Conservation (phyloP, 371 early-diverging fungal genomes). For the Mucor saturninus region DNA sequence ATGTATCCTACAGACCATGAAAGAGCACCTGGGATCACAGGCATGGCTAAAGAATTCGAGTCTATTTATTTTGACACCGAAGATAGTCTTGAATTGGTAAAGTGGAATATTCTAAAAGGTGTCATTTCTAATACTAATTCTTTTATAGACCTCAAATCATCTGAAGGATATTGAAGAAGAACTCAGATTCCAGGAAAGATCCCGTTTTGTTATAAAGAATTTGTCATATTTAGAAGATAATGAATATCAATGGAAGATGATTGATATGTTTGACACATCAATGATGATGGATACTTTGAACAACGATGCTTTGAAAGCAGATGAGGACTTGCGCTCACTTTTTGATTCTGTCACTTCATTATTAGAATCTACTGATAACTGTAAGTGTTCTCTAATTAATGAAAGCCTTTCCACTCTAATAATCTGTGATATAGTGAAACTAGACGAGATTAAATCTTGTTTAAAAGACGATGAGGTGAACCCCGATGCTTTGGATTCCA, state of each 20-base stretch:
- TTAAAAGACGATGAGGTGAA: background rate
- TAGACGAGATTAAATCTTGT: background rate
- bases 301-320: background rate
- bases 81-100: slow-evolving; percentile 16
- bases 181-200: background rate
- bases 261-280: background rate
- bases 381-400: slow-evolving; percentile 1
- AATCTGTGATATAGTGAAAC: background rate
- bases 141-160: slow-evolving; percentile 1
- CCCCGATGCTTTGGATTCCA: background rate
- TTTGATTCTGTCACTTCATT: background rate
- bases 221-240: background rate
- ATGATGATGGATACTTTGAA: background rate
- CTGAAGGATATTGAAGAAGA: background rate
- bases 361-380: background rate
- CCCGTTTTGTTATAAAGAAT: background rate
- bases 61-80: slow-evolving; percentile 24
- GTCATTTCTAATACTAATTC: background rate
- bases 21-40: background rate
- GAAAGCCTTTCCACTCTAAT: background rate
- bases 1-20: background rate
- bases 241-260: slow-evolving; percentile 3
- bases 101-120: background rate
- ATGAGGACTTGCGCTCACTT: background rate
- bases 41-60: slow-evolving; percentile 20